These are phyloP conservation scores for Smithsoniella earleae DNA, from an alignment of 163 green algal species.

Conservation along the genomic window DNA sequence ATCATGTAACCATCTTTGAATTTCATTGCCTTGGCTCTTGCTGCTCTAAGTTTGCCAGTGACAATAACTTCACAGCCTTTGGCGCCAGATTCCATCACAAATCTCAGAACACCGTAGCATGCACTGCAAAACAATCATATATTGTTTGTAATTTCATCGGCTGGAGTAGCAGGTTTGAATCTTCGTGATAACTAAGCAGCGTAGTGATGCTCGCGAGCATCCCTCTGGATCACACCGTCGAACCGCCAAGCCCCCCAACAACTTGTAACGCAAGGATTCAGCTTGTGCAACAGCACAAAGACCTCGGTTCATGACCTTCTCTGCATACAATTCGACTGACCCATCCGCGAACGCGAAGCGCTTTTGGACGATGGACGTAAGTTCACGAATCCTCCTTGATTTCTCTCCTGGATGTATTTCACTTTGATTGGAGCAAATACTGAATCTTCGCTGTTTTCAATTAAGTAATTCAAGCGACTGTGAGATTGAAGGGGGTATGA, in stretches of 20 bases:
- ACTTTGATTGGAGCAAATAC: too few species aligned
- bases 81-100: constrained; percentile 97
- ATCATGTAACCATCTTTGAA: constrained; percentile 99
- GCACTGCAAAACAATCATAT: constrained; percentile 52
- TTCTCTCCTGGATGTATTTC: constrained; percentile 88
- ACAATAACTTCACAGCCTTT: constrained; percentile 99
- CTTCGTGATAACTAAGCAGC: not conserved
- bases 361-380: constrained; percentile 98
- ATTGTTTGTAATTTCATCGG: not conserved
- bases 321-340: constrained; percentile 73
- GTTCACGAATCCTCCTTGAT: constrained; percentile 94
- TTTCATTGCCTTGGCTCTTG: constrained; percentile 99
- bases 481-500: too few species aligned
- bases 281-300: constrained; percentile 96
- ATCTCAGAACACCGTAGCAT: constrained; percentile 98
- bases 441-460: too few species aligned
- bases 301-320: constrained; percentile 81
- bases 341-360: constrained; percentile 93
- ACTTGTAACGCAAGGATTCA: constrained; percentile 99
- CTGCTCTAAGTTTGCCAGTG: constrained; percentile 90
- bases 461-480: too few species aligned
- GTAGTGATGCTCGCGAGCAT: not conserved
- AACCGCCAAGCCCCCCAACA: constrained; percentile 95
- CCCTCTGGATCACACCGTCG: constrained; percentile 51
- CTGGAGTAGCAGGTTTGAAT: not conserved